Percentiles rank a stretch among this genome's conserved stretches.
Evolutionary conservation across 495 filamentous ascomycete species (phyloP).

Genomic region (Daldinia decipiens): DNA sequence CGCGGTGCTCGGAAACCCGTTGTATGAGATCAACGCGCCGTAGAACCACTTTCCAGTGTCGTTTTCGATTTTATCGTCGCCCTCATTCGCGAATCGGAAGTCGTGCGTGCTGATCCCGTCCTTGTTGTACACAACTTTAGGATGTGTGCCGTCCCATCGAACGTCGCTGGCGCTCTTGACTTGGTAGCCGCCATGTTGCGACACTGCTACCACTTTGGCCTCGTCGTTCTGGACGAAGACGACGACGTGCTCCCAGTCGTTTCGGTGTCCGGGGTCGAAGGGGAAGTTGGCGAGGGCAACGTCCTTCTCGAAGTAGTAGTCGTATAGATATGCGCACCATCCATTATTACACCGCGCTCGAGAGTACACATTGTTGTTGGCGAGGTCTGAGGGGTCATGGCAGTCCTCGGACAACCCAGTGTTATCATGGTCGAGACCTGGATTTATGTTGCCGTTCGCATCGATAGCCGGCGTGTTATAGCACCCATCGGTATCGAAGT

Average conservation of each 20-base stretch:
- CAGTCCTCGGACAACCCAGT: constrained; percentile 49
- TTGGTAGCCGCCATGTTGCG: constrained; percentile 54
- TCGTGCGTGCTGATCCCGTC: constrained; percentile 54
- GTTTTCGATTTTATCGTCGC: constrained; percentile 56
- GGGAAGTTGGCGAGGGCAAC: constrained; percentile 49
- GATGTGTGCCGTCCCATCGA: constrained; percentile 56
- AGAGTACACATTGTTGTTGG: constrained; percentile 60
- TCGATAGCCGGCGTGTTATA: constrained; percentile 60
- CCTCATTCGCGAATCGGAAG: constrained; percentile 54
- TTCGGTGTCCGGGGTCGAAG: constrained; percentile 50
- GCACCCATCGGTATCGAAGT: constrained; percentile 60
- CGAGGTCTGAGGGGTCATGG: constrained; percentile 53
- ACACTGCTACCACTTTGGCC: constrained; percentile 51
- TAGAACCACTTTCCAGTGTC: constrained; percentile 53
- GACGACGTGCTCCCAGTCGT: constrained; percentile 62
- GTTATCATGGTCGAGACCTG: constrained; percentile 51
- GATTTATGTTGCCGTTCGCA: constrained; percentile 50
- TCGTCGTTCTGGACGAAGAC: constrained; percentile 52
- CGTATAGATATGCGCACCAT: constrained; percentile 59
- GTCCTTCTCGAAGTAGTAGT: constrained; percentile 62
- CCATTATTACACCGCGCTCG: constrained; percentile 57
- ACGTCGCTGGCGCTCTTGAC: constrained; percentile 47
- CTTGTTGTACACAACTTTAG: constrained; percentile 60
- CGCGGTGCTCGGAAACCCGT: constrained; percentile 48
- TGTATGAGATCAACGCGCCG: constrained; percentile 52